Evolutionary conservation across 2,329 filamentous ascomycete genomes (phyloP).

Genomic region (Talaromyces sp.): DNA sequence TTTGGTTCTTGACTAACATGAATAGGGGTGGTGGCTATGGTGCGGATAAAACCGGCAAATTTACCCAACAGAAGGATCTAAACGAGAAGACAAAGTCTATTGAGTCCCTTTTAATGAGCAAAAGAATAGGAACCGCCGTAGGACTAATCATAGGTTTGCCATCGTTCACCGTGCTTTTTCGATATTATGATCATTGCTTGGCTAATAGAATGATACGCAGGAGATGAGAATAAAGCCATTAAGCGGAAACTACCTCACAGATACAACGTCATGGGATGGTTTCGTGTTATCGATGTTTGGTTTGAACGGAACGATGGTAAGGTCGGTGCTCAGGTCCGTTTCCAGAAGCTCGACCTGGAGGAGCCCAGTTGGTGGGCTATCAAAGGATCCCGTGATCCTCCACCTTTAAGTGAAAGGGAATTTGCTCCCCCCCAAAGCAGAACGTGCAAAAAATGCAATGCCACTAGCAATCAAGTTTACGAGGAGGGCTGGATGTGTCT

Average conservation of each 20-base stretch:
- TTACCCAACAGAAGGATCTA: constrained; percentile 45
- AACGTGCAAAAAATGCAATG: constrained; percentile 38
- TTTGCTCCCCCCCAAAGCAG: constrained; percentile 14
- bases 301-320: constrained; percentile 46
- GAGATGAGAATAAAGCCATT: constrained; percentile 46
- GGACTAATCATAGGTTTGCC: constrained; percentile 50
- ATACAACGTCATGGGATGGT: constrained; percentile 64
- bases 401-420: constrained; percentile 24
- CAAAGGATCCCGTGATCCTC: constrained; percentile 21
- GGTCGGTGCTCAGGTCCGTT: constrained; percentile 52
- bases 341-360: constrained; percentile 56
- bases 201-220: constrained; percentile 30
- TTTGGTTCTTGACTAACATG: constrained; percentile 13
- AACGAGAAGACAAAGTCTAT: constrained; percentile 30
- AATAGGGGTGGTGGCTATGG: constrained; percentile 50
- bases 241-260: constrained; percentile 48
- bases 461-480: constrained; percentile 29
- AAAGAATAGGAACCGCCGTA: constrained; percentile 45
- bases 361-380: constrained; percentile 56
- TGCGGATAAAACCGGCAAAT: constrained; percentile 41
- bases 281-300: constrained; percentile 65
- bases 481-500: constrained; percentile 56
- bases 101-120: constrained; percentile 41
- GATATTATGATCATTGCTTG: neutral
- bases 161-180: neutral